Percentiles rank a stretch among this genome's conserved stretches.
These are phyloP conservation scores for Pseudonitzschia multiseries DNA, from an alignment of 108 stramenopile genomes.

Conservation along the genomic window DNA sequence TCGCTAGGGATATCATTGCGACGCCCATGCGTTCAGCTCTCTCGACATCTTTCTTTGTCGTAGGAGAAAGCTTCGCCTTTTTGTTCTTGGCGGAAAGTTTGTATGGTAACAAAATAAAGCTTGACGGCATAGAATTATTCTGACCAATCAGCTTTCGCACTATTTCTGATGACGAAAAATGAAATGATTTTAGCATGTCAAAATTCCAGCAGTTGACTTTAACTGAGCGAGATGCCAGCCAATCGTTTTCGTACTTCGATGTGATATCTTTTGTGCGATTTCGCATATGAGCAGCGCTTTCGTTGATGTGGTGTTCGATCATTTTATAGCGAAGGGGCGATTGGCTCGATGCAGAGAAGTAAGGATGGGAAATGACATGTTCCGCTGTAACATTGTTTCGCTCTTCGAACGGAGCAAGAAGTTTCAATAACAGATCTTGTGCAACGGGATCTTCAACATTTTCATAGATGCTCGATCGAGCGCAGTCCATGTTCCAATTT, in stretches of 20 bases:
- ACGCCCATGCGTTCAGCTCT: conserved; percentile 42
- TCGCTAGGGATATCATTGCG: conserved; percentile 24
- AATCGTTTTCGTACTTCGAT: conserved; percentile 30
- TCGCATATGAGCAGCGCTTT: conserved; percentile 33
- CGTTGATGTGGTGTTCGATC: conserved; percentile 32
- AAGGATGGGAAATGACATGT: conserved; percentile 59
- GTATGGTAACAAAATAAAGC: conserved; percentile 47
- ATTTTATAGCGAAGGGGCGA: conserved; percentile 19
- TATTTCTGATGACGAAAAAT: conserved; percentile 40
- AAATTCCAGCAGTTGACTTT: conserved; percentile 49
- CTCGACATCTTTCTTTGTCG: conserved; percentile 48
- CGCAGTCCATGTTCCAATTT: conserved; percentile 38
- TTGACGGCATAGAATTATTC: conserved; percentile 33
- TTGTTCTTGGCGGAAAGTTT: conserved; percentile 47
- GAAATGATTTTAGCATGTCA: conserved; percentile 32
- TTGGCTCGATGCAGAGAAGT: conserved; percentile 35
- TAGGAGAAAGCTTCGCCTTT: conserved; percentile 43
- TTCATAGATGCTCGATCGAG: conserved; percentile 43
- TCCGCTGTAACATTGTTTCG: conserved; percentile 44
- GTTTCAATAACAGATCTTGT: conserved; percentile 62
- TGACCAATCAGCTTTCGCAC: conserved; percentile 18
- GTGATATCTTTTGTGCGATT: conserved; percentile 16
- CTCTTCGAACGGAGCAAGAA: conserved; percentile 49
- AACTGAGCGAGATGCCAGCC: conserved; percentile 37
- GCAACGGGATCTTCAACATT: conserved; percentile 61